These are phyloP conservation scores for Piper betle DNA, from an alignment of 164 flowering plant genomes.

Conservation along the genomic window DNA sequence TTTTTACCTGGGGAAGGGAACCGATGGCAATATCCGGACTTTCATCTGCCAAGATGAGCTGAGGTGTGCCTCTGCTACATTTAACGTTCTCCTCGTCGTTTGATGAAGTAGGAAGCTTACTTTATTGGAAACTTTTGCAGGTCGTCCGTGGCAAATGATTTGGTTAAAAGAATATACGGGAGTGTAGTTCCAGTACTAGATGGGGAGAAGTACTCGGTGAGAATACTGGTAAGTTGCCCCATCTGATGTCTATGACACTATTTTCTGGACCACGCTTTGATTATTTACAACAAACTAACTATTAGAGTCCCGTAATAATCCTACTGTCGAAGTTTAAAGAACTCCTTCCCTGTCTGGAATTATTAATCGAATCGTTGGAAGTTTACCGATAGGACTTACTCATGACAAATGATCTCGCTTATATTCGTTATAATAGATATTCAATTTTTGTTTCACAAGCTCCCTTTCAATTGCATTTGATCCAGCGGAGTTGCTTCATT, in stretches of 20 bases:
- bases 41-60: slow-evolving; percentile 66
- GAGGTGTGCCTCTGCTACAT: slow-evolving; percentile 21
- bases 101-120: not conserved
- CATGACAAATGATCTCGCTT: no score
- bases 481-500: no score
- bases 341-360: no score
- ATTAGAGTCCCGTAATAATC: no score
- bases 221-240: slow-evolving; percentile 43
- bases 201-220: slow-evolving; percentile 48
- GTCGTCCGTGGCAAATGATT: slow-evolving; percentile 54
- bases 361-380: no score
- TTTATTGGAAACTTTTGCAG: slow-evolving; percentile 14
- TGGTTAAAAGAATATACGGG: slow-evolving; percentile 42
- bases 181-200: slow-evolving; percentile 50
- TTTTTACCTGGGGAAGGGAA: slow-evolving; percentile 54
- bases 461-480: no score
- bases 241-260: not conserved
- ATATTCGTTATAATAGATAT: no score
- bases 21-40: slow-evolving; percentile 38
- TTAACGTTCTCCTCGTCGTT: not conserved
- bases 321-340: no score
- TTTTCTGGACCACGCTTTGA: no score
- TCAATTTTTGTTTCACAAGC: no score
- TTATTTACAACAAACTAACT: no score
- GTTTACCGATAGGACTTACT: no score